These are phyloP conservation scores for Atkinsonella texensis DNA, from an alignment of 2,329 filamentous ascomycete species.

Conservation along the genomic window DNA sequence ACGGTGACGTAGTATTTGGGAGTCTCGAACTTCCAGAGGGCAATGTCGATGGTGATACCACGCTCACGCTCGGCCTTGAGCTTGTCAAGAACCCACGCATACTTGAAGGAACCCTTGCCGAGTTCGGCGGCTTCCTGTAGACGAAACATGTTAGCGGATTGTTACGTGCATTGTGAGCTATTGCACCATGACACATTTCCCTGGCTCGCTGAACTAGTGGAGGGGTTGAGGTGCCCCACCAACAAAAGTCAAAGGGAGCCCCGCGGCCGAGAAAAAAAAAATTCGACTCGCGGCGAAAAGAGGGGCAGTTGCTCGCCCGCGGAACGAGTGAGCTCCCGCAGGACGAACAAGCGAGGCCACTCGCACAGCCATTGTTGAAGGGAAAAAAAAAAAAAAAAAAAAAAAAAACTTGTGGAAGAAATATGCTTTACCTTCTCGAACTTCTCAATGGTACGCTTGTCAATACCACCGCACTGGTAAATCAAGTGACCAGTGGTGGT, in stretches of 20 bases:
- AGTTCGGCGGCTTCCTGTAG: slow-evolving; percentile 91
- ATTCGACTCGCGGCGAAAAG: slow-evolving; percentile 4
- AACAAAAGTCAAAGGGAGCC: slow-evolving; percentile 5
- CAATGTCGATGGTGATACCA: slow-evolving; percentile 99
- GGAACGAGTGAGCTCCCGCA: not conserved
- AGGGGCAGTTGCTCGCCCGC: slow-evolving; percentile 1
- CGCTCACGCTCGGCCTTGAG: slow-evolving; percentile 97
- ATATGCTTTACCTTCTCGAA: slow-evolving; percentile 87
- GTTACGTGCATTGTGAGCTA: not conserved
- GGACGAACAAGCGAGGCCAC: not conserved
- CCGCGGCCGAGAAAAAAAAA: slow-evolving; percentile 10
- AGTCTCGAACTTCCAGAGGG: slow-evolving; percentile 99
- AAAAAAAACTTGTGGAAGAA: slow-evolving; percentile 6
- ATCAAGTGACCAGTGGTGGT: slow-evolving; percentile 94
- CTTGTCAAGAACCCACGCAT: slow-evolving; percentile 99
- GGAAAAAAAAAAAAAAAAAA: not conserved
- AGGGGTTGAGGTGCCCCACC: slow-evolving; percentile 12
- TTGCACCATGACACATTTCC: not conserved
- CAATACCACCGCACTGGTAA: slow-evolving; percentile 99
- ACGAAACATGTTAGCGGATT: slow-evolving; percentile 6
- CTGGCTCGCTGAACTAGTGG: not conserved
- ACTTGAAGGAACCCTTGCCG: slow-evolving; percentile 99
- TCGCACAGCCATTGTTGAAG: no score
- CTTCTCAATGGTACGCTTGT: slow-evolving; percentile 99
- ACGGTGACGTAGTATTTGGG: slow-evolving; percentile 96